Conservation (phyloP, 164 flowering plant genomes). For the Chimonanthus praecox region DNA sequence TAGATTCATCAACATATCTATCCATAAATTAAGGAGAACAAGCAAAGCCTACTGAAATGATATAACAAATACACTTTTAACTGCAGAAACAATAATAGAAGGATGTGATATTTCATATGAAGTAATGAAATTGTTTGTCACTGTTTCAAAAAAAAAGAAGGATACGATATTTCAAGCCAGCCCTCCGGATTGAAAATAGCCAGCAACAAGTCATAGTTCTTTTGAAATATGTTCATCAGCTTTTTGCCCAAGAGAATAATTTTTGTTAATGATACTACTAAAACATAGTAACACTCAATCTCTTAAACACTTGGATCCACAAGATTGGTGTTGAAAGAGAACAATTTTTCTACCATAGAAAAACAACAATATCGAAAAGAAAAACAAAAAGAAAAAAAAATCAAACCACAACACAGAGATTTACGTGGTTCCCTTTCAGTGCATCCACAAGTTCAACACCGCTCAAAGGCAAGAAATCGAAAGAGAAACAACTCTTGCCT, state of each 20-base stretch:
- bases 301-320: background rate
- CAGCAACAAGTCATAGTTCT: constrained; percentile 70
- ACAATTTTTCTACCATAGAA: background rate
- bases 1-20: constrained; percentile 72
- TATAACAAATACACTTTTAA: background rate
- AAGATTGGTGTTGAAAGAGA: background rate
- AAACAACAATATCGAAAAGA: background rate
- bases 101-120: too few relatives aligned
- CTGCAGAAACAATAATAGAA: too few relatives aligned
- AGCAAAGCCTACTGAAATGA: background rate
- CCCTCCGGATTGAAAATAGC: constrained; percentile 93
- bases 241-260: constrained; percentile 10
- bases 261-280: too few relatives aligned
- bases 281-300: too few relatives aligned
- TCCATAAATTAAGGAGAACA: background rate
- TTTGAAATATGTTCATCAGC: constrained; percentile 76
- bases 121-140: background rate
- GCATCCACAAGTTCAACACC: too few relatives aligned
- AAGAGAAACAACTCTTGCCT: too few relatives aligned
- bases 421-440: too few relatives aligned
- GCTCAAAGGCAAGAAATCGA: too few relatives aligned
- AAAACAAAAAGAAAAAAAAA: too few relatives aligned
- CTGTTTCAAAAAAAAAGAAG: constrained; percentile 13
- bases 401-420: background rate
- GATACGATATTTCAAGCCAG: constrained; percentile 95